Evolutionary conservation across 1,284 basidiomycete species (phyloP).

Genomic region (Thecaphora thlaspeos): DNA sequence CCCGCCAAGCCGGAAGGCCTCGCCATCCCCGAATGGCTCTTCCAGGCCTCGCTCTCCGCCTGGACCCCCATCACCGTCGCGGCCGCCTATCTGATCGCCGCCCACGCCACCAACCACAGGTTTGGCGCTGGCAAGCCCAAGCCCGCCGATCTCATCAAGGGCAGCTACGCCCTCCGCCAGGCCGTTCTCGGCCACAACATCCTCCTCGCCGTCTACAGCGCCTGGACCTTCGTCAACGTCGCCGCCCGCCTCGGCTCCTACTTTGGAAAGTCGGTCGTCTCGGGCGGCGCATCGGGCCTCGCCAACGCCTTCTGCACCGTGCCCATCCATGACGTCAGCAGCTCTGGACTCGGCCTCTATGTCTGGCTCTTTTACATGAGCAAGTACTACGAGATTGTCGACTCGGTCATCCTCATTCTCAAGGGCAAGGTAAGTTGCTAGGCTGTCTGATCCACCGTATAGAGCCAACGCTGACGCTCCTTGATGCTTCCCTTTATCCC

Average conservation of each 20-base stretch:
- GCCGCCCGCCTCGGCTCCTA: conserved; percentile 24
- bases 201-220: conserved; percentile 49
- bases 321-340: conserved; percentile 45
- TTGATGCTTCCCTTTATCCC: too few species aligned
- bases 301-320: conserved; percentile 56
- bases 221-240: conserved; percentile 44
- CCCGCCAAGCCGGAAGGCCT: conserved; percentile 37
- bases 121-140: conserved; percentile 35
- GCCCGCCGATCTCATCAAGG: conserved; percentile 37
- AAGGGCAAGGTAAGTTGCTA: too few species aligned
- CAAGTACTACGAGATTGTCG: conserved; percentile 58
- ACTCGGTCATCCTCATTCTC: conserved; percentile 56
- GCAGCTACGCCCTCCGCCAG: conserved; percentile 23
- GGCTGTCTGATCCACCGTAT: too few species aligned
- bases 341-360: conserved; percentile 39
- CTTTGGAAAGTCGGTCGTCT: conserved; percentile 14
- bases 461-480: too few species aligned
- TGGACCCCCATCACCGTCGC: conserved; percentile 22
- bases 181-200: conserved; percentile 55
- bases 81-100: conserved; percentile 36
- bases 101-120: conserved; percentile 28
- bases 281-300: conserved; percentile 36
- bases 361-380: conserved; percentile 56
- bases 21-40: conserved; percentile 26
- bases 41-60: conserved; percentile 34